phyloP scores from a whole-genome alignment of 441 rosid species.

The Croton laevigatus region DNA sequence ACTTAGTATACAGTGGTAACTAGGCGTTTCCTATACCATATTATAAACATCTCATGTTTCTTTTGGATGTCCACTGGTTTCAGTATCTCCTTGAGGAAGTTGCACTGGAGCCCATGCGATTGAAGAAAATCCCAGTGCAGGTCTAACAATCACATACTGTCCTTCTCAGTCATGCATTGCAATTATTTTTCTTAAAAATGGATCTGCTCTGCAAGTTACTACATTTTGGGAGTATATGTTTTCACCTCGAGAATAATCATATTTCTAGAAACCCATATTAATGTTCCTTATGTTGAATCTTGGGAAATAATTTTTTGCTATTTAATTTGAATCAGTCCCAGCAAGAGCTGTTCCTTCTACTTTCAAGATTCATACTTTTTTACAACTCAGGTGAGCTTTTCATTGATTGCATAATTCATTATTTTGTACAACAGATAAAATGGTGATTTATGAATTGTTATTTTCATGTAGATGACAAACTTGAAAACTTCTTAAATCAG shows the following conservation, averaged over 20 bases:
- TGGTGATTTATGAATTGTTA: constrained; percentile 16
- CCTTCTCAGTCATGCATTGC: not conserved
- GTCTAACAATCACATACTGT: constrained; percentile 32
- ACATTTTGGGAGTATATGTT: not conserved
- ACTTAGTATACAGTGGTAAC: not conserved
- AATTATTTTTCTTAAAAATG: not conserved
- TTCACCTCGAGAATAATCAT: not conserved
- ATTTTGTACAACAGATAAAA: constrained; percentile 7
- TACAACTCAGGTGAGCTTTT: constrained; percentile 68
- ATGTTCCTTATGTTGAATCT: not conserved
- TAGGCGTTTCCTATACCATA: not conserved
- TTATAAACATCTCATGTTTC: constrained; percentile 3
- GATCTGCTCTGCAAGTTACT: not conserved
- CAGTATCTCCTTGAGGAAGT: constrained; percentile 95
- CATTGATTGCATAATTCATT: not conserved
- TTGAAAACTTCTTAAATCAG: constrained; percentile 66
- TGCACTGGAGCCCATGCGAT: constrained; percentile 53
- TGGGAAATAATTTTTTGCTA: constrained; percentile 10
- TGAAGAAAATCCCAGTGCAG: constrained; percentile 82
- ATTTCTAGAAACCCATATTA: not conserved
- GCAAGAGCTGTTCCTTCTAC: constrained; percentile 73
- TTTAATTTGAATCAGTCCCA: constrained; percentile 55
- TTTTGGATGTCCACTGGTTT: constrained; percentile 16
- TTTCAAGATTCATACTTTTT: constrained; percentile 88
- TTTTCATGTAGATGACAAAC: constrained; percentile 65